Base-by-base conservation (phyloP, 257 asterid genomes). In the Schizonepeta tenuifolia region DNA sequence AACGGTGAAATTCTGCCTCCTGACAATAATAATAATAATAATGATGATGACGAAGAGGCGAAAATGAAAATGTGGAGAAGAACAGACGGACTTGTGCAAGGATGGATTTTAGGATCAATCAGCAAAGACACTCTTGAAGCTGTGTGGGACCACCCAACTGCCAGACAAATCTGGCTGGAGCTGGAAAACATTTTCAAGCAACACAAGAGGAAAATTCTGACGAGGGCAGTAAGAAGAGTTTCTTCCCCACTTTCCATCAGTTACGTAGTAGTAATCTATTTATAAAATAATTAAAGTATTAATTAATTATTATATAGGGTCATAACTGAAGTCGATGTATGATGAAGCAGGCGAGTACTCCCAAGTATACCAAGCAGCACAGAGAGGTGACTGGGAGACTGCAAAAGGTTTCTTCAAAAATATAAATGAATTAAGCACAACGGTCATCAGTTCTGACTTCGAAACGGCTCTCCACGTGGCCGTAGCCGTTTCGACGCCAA, bases 321-420 rank as follows among this genome's bases (percentile, higher is more conserved):
- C n/a, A n/a, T n/a, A 24, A 31, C 36, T 44, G 6, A 1, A 4
- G 13, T 11, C 0, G 6, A 44, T 44, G 50, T 47, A 15, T n/a
- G 54, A 9, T 17, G 2, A 18, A 7, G 26, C 53, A 41, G 70
- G 43, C 49, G 4, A 3, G 11, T 53, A 51, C 33, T 15, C 55
- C 72, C 9, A 28, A 36, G 14, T 73, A 7, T 26, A 73, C 40
- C 49, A 33, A 53, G 77, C 77, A 38, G 57, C 64, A 7, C 35
- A 17, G 2, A 68, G 10, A 51, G 73, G 64, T 1, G 53, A 68
- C 22, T 68, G 63, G 64, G 11, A 26, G 11, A 6, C 67, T 1
- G 57, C 35, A 4, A 38, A 13, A 4, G 12, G n/a, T 2, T 35
- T 62, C 8, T 44, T 58, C 20, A 3, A 0, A 3, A 7, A 59